Base-by-base conservation (phyloP, 1,284 basidiomycete species). In the Papiliotrema fonsecae region DNA sequence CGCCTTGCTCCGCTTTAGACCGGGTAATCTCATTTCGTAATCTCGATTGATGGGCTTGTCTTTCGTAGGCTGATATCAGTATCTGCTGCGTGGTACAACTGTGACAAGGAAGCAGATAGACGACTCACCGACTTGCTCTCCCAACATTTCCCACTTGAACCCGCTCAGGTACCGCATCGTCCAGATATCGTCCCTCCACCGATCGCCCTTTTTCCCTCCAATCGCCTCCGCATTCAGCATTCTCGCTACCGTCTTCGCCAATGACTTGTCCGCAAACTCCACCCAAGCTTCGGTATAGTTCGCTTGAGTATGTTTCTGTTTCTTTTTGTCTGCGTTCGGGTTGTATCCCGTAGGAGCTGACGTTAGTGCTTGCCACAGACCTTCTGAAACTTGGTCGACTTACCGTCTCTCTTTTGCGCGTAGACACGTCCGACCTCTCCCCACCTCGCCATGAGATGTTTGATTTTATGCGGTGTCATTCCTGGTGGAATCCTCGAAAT, bases 111-210 rank as follows among this genome's bases (percentile, higher is more conserved):
- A 36, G 40, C 37, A 18, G 42, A 48, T 27, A 22, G 7, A 26
- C 13, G 21, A 80, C 90, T 72, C 69, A 93, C 93, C 90, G 66
- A 99, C 86, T 80, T 97, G 94, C 73, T 97, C 96, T 11, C 90
- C 93, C 53, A 99, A 78, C 93, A 97, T 97, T 71, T 87, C 86
- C 96, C 96, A 98, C 70, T 96, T 97, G 79, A 97, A 99, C 57
- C 85, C 88, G 6, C 91, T 91, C 45, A 99, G 78, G 69, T 98
- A 99, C 70, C 94, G 94, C 91, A 98, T 96, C 38, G 96, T 97
- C 96, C 96, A 98, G 6, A 99, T 84, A 58, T 98, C 93, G 66
- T 98, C 92, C 65, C 89, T 79, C 88, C 90, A 97, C 65, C 60
- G 54, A 55, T 76, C 74, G 7, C 89, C 87, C 71, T 93, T 93